Conservation (phyloP, 2,329 filamentous ascomycete species). For the Fusarium torulosum region DNA sequence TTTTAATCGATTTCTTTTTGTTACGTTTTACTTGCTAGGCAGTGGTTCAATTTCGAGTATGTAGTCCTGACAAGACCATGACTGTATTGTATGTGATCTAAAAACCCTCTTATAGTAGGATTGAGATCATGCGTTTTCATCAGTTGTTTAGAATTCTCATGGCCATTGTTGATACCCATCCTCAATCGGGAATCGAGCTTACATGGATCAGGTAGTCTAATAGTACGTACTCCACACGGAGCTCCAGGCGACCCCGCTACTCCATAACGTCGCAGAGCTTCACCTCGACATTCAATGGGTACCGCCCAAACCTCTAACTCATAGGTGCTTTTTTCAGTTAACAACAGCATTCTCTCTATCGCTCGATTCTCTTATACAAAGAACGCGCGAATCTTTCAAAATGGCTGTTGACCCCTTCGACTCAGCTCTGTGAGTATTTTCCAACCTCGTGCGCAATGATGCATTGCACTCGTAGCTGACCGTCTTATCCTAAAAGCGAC, state of each 20-base stretch:
- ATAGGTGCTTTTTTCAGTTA: neutral
- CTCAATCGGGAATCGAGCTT: slow-evolving; percentile 17
- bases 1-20: slow-evolving; percentile 33
- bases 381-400: slow-evolving; percentile 8
- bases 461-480: slow-evolving; percentile 25
- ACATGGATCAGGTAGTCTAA: slow-evolving; percentile 13
- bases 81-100: neutral
- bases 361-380: neutral
- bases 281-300: slow-evolving; percentile 17
- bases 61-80: neutral
- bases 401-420: slow-evolving; percentile 77
- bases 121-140: too few relatives aligned
- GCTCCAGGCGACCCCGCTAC: slow-evolving; percentile 45
- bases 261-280: slow-evolving; percentile 42
- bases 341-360: slow-evolving; percentile 4
- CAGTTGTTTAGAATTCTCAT: too few relatives aligned
- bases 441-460: slow-evolving; percentile 7
- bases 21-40: neutral
- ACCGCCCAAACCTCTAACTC: slow-evolving; percentile 14
- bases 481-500: slow-evolving; percentile 71
- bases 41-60: neutral
- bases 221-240: slow-evolving; percentile 38
- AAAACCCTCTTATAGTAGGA: neutral
- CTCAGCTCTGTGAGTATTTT: slow-evolving; percentile 75
- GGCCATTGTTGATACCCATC: neutral